Percentiles rank a stretch among this genome's conserved stretches.
phyloP scores from a whole-genome alignment of 2,329 filamentous ascomycete genomes.

The Emergomyces africanus region DNA sequence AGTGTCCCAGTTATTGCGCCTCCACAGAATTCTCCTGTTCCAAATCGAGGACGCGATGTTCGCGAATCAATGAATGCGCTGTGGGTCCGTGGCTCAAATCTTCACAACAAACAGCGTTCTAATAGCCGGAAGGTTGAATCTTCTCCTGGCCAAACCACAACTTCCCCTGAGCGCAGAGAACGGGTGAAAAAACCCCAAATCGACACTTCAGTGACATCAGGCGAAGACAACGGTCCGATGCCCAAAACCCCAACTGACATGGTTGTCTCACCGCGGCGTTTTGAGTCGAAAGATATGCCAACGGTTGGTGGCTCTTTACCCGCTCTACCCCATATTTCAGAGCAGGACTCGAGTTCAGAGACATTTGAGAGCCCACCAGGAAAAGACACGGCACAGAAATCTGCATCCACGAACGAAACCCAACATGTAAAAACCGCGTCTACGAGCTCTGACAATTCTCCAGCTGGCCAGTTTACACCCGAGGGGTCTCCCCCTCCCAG shows the following conservation, averaged over 20 bases:
- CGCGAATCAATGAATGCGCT: conserved; percentile 66
- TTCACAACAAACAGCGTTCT: conserved; percentile 39
- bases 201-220: conserved; percentile 16
- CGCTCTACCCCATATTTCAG: conserved; percentile 35
- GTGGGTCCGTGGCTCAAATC: conserved; percentile 20
- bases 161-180: conserved; percentile 13
- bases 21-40: conserved; percentile 63
- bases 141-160: conserved; percentile 45
- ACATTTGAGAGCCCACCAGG: background rate
- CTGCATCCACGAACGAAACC: conserved; percentile 2
- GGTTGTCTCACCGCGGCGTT: conserved; percentile 30
- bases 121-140: conserved; percentile 42
- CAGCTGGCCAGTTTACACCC: conserved; percentile 36
- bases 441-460: conserved; percentile 4
- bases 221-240: conserved; percentile 31
- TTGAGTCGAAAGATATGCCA: conserved; percentile 26
- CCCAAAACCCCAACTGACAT: conserved; percentile 56
- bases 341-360: conserved; percentile 17
- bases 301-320: conserved; percentile 45
- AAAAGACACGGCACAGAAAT: conserved; percentile 19
- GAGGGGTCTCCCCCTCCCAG: conserved; percentile 58
- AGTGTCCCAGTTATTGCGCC: conserved; percentile 78
- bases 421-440: conserved; percentile 3
- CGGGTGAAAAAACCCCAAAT: conserved; percentile 24
- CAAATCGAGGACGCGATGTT: conserved; percentile 67